Evolutionary conservation across 1,139 yeast species (phyloP).

Genomic region (Candida smagusa): DNA sequence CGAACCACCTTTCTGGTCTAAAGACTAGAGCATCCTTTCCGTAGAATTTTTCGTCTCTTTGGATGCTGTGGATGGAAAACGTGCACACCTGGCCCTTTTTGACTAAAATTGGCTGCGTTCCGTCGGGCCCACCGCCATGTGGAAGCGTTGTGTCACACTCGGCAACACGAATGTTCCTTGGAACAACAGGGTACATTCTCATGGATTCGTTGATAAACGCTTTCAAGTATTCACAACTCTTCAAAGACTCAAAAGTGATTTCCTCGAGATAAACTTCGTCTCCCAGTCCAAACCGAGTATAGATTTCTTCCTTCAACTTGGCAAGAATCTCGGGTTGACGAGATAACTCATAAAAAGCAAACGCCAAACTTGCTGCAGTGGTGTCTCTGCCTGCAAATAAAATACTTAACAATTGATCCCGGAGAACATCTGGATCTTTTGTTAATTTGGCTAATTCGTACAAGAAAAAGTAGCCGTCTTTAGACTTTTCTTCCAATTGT

Average conservation of each 20-base stretch:
- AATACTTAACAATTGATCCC: conserved; percentile 44
- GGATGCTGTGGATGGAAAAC: conserved; percentile 46
- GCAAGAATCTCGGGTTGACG: conserved; percentile 34
- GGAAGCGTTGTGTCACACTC: conserved; percentile 46
- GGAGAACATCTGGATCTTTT: conserved; percentile 36
- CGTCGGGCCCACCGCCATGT: conserved; percentile 50
- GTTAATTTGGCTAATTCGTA: conserved; percentile 44
- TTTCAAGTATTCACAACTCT: conserved; percentile 45
- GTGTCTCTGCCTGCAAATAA: conserved; percentile 47
- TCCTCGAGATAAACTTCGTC: conserved; percentile 24
- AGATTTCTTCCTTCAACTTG: conserved; percentile 31
- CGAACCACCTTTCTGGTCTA: conserved; percentile 51
- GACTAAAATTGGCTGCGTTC: conserved; percentile 37
- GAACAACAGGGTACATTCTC: conserved; percentile 55
- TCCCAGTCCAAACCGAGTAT: conserved; percentile 34
- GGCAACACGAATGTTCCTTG: conserved; percentile 47
- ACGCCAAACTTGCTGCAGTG: conserved; percentile 43
- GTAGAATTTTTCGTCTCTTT: conserved; percentile 40
- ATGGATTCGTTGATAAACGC: conserved; percentile 48
- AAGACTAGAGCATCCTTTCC: conserved; percentile 48
- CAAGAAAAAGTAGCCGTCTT: conserved; percentile 38
- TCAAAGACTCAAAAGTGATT: conserved; percentile 48
- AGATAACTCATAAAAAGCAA: conserved; percentile 38
- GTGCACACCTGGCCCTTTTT: conserved; percentile 44
- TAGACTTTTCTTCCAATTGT: conserved; percentile 34